phyloP scores from a whole-genome alignment of 805 yeast species.

The Candida multigemmis region DNA sequence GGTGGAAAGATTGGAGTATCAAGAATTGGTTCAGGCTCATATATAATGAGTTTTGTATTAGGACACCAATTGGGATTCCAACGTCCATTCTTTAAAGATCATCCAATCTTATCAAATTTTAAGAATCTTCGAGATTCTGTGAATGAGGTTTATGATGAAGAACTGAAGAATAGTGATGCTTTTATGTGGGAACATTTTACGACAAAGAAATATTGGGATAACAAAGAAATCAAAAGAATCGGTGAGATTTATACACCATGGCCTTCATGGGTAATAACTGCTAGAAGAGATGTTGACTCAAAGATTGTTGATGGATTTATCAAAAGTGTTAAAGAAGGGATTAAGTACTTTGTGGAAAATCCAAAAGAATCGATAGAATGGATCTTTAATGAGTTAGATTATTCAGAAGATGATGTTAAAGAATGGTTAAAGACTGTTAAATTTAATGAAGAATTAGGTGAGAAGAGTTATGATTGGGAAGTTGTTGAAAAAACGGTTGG shows the following conservation, averaged over 20 bases:
- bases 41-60: conserved; percentile 82
- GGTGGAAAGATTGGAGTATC: conserved; percentile 69
- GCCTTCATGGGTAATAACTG: conserved; percentile 88
- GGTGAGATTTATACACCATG: conserved; percentile 93
- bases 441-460: conserved; percentile 40
- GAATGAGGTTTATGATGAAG: conserved; percentile 38
- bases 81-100: conserved; percentile 40
- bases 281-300: conserved; percentile 12
- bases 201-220: conserved; percentile 75
- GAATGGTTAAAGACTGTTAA: conserved; percentile 77
- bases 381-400: conserved; percentile 64
- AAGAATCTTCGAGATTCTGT: conserved; percentile 74
- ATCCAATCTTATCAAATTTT: conserved; percentile 58
- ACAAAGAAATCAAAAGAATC: conserved; percentile 66
- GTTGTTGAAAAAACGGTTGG: conserved; percentile 48
- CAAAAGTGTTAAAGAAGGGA: conserved; percentile 54
- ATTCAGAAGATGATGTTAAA: conserved; percentile 65
- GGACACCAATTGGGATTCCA: conserved; percentile 52
- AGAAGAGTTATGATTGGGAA: conserved; percentile 35
- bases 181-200: conserved; percentile 97
- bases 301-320: conserved; percentile 28
- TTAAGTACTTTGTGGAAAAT: conserved; percentile 52
- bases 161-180: conserved; percentile 53
- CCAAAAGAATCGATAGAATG: conserved; percentile 56
- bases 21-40: conserved; percentile 86